Base-by-base conservation (phyloP, 495 filamentous ascomycete species). In the Xylaria telfairii region DNA sequence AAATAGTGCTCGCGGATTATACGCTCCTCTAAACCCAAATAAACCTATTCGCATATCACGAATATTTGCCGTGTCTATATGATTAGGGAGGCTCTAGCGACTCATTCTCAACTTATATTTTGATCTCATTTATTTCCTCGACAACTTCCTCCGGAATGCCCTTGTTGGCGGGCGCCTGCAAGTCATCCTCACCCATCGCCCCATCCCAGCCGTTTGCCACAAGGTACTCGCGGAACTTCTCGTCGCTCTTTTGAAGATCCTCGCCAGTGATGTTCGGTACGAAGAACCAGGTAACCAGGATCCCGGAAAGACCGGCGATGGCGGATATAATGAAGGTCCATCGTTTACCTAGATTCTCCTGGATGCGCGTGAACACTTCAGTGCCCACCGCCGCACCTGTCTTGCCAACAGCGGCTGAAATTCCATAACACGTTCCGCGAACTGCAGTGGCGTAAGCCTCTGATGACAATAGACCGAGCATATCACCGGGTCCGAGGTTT, bases 291-390 rank as follows among this genome's bases (percentile, higher is more conserved):
- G 86, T 87, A 0, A 87, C 84, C 2, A 85, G 5, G 15, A 88
- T 78, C 0, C 86, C 86, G 5, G 80, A 79, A n/a, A 88, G 79
- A 4, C 85, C 85, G 67, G 82, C 85, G 51, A 87, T 85, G 9
- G 85, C 86, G 9, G 84, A 84, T 62, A 87, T 82, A 46, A 87
- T 84, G 57, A 88, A 87, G 8, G 85, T 87, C 83, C 84, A 86
- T 32, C 76, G 75, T 67, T 87, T 83, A 0, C 86, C 85, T 12
- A 87, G 72, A 49, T 68, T 21, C 15, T 49, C 28, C 54, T 68
- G 57, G 24, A 87, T 86, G 4, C 82, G 86, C 19, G 77, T 81
- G 62, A 87, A 88, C 0, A 79, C 85, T 62, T 87, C 79, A 1
- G 84, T 87, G 0, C 86, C 86, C n/a, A 88, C 72, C 0, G 86